Conservation (phyloP, 2,329 filamentous ascomycete genomes). For the Fusarium mangiferae region DNA sequence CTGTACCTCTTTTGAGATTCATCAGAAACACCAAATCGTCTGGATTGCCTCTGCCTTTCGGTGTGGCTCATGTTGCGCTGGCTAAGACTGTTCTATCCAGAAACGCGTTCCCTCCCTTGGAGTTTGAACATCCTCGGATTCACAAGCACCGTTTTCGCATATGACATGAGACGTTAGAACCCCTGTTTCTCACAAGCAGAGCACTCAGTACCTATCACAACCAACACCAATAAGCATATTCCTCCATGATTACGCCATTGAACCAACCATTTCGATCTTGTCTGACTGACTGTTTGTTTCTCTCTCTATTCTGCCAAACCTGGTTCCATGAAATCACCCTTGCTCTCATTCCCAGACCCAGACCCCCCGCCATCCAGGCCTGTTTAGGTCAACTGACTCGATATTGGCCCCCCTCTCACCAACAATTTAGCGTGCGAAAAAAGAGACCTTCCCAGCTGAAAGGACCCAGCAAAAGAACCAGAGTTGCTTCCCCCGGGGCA, state of each 20-base stretch:
- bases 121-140: slow-evolving; percentile 23
- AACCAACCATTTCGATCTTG: neutral
- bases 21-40: slow-evolving; percentile 20
- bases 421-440: slow-evolving; percentile 28
- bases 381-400: slow-evolving; percentile 40
- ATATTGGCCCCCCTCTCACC: slow-evolving; percentile 29
- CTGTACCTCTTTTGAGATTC: slow-evolving; percentile 9
- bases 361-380: slow-evolving; percentile 23
- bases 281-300: slow-evolving; percentile 2
- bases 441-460: slow-evolving; percentile 33
- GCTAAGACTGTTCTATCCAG: slow-evolving; percentile 2
- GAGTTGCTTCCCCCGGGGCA: slow-evolving; percentile 21
- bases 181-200: slow-evolving; percentile 15
- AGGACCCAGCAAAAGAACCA: slow-evolving; percentile 27
- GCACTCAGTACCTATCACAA: neutral
- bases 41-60: neutral
- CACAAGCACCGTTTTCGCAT: slow-evolving; percentile 16
- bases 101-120: slow-evolving; percentile 7
- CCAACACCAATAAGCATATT: slow-evolving; percentile 18
- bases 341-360: slow-evolving; percentile 6
- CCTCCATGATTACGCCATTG: slow-evolving; percentile 4
- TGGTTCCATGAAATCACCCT: slow-evolving; percentile 11
- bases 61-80: neutral
- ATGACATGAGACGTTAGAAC: slow-evolving; percentile 2
- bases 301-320: slow-evolving; percentile 8